These are phyloP conservation scores for Candida anglica DNA, from an alignment of 805 yeast species.

Conservation along the genomic window DNA sequence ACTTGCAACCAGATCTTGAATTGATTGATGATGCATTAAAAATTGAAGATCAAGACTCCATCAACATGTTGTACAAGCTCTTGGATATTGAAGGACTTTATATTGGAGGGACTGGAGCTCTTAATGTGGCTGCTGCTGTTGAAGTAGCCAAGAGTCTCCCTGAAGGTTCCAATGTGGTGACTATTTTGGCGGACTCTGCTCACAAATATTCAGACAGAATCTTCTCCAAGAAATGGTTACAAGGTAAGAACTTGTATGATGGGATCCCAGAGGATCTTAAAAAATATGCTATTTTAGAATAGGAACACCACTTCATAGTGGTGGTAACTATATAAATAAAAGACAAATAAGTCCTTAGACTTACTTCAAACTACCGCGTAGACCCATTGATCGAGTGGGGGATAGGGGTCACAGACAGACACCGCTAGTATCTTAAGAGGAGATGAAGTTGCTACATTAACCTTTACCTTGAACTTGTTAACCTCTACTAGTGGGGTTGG, in stretches of 20 bases:
- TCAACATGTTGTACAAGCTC: constrained; percentile 77
- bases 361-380: no score
- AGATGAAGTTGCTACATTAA: neutral
- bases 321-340: no score
- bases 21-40: constrained; percentile 76
- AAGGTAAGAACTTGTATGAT: constrained; percentile 60
- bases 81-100: constrained; percentile 88
- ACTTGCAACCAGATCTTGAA: constrained; percentile 68
- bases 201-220: constrained; percentile 83
- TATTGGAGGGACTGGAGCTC: constrained; percentile 86
- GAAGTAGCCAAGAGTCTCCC: constrained; percentile 74
- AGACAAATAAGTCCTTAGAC: no score
- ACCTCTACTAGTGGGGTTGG: no score
- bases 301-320: constrained; percentile 2
- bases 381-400: neutral
- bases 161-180: constrained; percentile 76
- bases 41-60: constrained; percentile 76
- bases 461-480: no score
- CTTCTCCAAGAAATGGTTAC: constrained; percentile 75
- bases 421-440: neutral
- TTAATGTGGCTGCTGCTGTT: constrained; percentile 87
- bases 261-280: constrained; percentile 67
- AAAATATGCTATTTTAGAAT: constrained; percentile 54
- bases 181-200: constrained; percentile 86
- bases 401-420: neutral